Conservation (phyloP, 345 rosid genomes). For the Kernera saxatilis region DNA sequence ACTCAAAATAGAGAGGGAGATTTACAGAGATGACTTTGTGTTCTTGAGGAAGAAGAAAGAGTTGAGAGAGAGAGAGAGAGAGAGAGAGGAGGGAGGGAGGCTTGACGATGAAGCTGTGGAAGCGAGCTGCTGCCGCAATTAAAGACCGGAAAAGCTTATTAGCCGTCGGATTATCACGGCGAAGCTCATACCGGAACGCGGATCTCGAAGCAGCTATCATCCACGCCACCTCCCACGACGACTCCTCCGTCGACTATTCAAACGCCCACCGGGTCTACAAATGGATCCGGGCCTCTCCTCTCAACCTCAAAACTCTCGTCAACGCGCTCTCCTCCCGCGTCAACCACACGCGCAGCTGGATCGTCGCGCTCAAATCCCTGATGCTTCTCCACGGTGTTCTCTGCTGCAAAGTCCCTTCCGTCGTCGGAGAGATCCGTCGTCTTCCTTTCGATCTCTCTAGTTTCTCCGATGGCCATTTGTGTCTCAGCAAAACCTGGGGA, state of each 20-base stretch:
- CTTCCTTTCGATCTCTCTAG: conserved; percentile 67
- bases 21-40: conserved; percentile 8
- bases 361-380: conserved; percentile 65
- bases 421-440: conserved; percentile 37
- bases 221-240: conserved; percentile 84
- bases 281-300: conserved; percentile 60
- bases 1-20: conserved; percentile 24
- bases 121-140: conserved; percentile 56
- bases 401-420: conserved; percentile 44
- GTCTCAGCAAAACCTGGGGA: conserved; percentile 43
- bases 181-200: conserved; percentile 31
- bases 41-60: not conserved
- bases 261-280: conserved; percentile 56
- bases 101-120: conserved; percentile 54
- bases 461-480: conserved; percentile 49
- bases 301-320: conserved; percentile 49
- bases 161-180: conserved; percentile 31
- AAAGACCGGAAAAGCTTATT: conserved; percentile 70
- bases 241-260: conserved; percentile 45
- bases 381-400: conserved; percentile 73
- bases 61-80: not conserved
- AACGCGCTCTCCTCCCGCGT: conserved; percentile 46
- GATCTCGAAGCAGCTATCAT: conserved; percentile 66
- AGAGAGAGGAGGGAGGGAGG: not conserved
- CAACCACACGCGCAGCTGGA: conserved; percentile 60